Percentiles rank a stretch among this genome's conserved stretches.
These are phyloP conservation scores for Fusarium sp. DNA, from an alignment of 2,329 filamentous ascomycete genomes.

Conservation along the genomic window DNA sequence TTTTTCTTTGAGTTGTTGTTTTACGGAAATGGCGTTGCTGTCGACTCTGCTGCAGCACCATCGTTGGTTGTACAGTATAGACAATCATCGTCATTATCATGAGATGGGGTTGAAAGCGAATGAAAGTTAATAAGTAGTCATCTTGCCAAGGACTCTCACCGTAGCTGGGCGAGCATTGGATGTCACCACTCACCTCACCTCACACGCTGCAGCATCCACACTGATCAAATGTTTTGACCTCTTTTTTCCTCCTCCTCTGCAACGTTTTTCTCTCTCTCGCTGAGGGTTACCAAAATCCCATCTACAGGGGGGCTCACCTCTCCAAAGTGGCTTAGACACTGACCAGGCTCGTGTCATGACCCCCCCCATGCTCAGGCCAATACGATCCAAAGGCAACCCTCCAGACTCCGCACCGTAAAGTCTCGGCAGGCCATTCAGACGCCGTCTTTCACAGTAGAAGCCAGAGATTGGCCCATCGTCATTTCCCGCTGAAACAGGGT, in stretches of 20 bases:
- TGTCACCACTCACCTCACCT: conserved; percentile 10
- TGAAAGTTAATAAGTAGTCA: neutral
- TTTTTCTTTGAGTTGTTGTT: neutral
- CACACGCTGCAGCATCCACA: conserved; percentile 24
- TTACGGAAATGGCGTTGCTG: conserved; percentile 16
- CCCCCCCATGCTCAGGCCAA: conserved; percentile 20
- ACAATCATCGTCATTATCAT: neutral
- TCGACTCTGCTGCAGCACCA: conserved; percentile 1
- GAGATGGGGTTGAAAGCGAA: neutral
- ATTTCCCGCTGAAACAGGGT: conserved; percentile 44
- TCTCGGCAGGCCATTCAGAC: conserved; percentile 34
- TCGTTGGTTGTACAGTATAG: neutral
- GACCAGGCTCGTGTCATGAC: conserved; percentile 36
- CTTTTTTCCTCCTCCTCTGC: neutral
- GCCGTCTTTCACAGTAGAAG: conserved; percentile 14
- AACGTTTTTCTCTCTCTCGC: neutral
- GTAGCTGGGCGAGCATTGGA: neutral
- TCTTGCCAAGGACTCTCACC: conserved; percentile 11
- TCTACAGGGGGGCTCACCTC: conserved; percentile 2
- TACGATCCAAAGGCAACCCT: conserved; percentile 4
- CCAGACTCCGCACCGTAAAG: conserved; percentile 30
- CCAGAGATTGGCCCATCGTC: conserved; percentile 41
- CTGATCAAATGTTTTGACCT: conserved; percentile 23
- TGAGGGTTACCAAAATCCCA: neutral
- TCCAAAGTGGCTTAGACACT: conserved; percentile 31